Base-by-base conservation (phyloP, 2,329 filamentous ascomycete genomes). In the Cordyceps fumosorosea region DNA sequence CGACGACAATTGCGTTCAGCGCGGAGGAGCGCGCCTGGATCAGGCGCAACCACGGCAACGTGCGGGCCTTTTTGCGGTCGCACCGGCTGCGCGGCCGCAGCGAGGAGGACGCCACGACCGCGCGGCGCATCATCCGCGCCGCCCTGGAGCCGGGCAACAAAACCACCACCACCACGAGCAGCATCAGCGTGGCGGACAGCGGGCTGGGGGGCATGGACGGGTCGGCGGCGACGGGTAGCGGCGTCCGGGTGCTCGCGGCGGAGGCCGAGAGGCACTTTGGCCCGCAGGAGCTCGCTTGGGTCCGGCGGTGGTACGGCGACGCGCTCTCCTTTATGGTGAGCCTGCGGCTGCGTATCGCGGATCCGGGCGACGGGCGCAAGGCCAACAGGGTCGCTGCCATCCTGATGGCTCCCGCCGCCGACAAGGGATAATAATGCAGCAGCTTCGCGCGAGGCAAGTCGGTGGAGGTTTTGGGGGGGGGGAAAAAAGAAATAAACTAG, bases 331-430 rank as follows among this genome's bases (percentile, higher is more conserved):
- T 60, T 12, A 60, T 60, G 56, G 48, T 34, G 34, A 51, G 37
- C 16, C 37, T 60, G 37, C 47, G 56, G 4, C 48, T 60, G 7
- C 22, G 24, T 14, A 52, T 42, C 37, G 26, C 22, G 10, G 34
- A 22, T 3, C 18, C 56, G 16, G 10, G 18, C 5, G 56, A 60
- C 24, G 32, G 56, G 10, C 34, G 20, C 56, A 60, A 53, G 37
- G 56, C 56, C 10, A 60, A 53, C 47, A 45, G 18, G 18, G 37
- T 60, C 16, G 56, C 56, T 16, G 47, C 34, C 3, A 60, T 60
- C 18, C 22, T 60, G 22, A 60, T 60, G 56, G 40, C 54, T 0
- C n/a, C 54, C 5, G 26, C 44, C 24, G n/a, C 42, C 40, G 53
- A 56, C 24, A 29, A n/a, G 22, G 53, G 53, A 16, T 56, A 29